Conservation (phyloP, 345 rosid genomes). For the Cardamine occulta region DNA sequence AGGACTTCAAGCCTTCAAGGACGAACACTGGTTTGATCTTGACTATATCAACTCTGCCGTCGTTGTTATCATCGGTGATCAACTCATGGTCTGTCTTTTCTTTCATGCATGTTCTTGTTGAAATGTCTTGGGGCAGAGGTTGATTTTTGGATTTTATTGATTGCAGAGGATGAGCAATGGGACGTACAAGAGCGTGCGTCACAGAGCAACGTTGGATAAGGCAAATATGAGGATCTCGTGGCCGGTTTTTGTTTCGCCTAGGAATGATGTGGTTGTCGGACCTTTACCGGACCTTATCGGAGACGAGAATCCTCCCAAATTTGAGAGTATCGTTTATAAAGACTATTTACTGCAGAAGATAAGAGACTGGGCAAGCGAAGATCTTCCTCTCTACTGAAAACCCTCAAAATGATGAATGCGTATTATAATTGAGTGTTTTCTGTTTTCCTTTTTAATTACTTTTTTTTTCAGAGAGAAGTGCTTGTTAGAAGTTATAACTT, state of each 20-base stretch:
- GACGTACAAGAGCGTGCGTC: not conserved
- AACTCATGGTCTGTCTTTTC: not conserved
- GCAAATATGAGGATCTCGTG: not conserved
- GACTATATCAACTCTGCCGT: not conserved
- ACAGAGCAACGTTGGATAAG: not conserved
- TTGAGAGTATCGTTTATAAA: not conserved
- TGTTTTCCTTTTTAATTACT: no score
- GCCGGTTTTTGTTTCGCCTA: not conserved
- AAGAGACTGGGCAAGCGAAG: not conserved
- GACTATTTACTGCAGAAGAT: not conserved
- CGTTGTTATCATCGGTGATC: not conserved
- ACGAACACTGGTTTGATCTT: not conserved
- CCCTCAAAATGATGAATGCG: not conserved
- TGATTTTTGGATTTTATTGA: not conserved
- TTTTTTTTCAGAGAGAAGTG: no score
- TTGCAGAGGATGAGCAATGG: not conserved
- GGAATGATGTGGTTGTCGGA: not conserved
- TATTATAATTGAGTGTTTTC: no score
- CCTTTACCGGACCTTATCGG: not conserved
- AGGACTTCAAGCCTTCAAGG: constrained; percentile 3
- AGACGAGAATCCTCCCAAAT: constrained; percentile 2
- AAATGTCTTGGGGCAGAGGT: not conserved
- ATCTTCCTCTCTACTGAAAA: not conserved
- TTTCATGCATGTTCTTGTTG: not conserved
- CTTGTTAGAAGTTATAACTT: no score